Conservation (phyloP, 108 stramenopile genomes). For the Chaetoceros tenuissimus region DNA sequence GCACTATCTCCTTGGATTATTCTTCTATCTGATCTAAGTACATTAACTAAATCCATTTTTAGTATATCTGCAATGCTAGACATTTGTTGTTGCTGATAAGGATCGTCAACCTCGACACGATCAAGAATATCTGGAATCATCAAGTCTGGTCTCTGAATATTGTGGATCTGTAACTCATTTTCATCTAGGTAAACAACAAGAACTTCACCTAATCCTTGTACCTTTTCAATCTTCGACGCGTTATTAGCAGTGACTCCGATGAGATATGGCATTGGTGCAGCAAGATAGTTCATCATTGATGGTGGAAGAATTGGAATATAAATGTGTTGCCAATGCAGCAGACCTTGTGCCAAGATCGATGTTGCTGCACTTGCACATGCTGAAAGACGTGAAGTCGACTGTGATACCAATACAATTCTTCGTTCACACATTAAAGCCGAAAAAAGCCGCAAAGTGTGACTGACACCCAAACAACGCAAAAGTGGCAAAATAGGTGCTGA, state of each 20-base stretch:
- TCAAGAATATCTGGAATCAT: constrained; percentile 30
- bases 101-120: neutral
- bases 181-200: constrained; percentile 68
- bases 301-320: constrained; percentile 40
- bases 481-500: constrained; percentile 65
- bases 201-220: constrained; percentile 65
- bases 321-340: constrained; percentile 21
- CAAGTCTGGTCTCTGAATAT: constrained; percentile 29
- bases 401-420: constrained; percentile 58
- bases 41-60: constrained; percentile 64
- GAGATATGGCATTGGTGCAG: constrained; percentile 23
- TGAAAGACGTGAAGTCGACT: constrained; percentile 55
- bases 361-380: constrained; percentile 47
- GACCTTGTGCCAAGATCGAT: constrained; percentile 36
- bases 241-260: constrained; percentile 37
- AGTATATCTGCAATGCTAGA: constrained; percentile 35
- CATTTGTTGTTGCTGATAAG: neutral
- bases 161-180: constrained; percentile 55
- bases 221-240: constrained; percentile 19
- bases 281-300: constrained; percentile 22
- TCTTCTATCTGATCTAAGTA: constrained; percentile 67
- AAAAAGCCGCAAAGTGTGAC: constrained; percentile 54
- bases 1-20: constrained; percentile 39
- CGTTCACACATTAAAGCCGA: constrained; percentile 72
- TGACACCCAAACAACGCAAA: constrained; percentile 57